Conservation (phyloP, 306 rosid species). For the Medicago lupulina region DNA sequence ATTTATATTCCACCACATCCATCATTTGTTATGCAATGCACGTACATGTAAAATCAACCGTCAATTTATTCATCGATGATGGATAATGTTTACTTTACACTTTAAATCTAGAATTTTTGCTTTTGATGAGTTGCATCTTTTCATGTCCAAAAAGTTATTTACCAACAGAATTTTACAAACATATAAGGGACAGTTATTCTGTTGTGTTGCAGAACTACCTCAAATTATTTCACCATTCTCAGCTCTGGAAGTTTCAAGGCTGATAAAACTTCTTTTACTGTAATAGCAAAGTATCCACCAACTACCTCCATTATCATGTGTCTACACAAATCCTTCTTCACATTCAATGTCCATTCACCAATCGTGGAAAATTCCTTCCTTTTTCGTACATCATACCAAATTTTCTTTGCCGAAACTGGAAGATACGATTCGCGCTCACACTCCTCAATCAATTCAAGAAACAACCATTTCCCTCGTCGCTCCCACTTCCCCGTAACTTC, state of each 20-base stretch:
- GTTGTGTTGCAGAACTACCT: no score
- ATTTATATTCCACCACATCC: no score
- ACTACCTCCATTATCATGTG: constrained; percentile 59
- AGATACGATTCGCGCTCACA: constrained; percentile 15
- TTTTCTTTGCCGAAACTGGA: constrained; percentile 71
- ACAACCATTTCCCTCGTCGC: constrained; percentile 69
- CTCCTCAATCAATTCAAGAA: constrained; percentile 78
- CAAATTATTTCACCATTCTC: constrained; percentile 28
- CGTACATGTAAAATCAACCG: no score
- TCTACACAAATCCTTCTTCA: constrained; percentile 65
- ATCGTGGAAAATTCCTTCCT: constrained; percentile 51
- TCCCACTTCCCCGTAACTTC: constrained; percentile 65
- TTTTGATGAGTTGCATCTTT: no score
- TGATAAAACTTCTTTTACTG: constrained; percentile 46
- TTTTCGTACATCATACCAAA: constrained; percentile 77
- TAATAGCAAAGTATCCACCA: constrained; percentile 49
- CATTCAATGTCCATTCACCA: constrained; percentile 69
- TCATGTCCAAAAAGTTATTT: no score
- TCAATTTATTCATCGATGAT: no score
- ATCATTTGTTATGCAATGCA: no score
- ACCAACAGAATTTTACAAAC: no score
- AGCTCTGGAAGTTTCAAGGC: constrained; percentile 42
- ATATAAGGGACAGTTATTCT: no score
- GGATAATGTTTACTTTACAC: no score
- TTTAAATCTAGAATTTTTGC: no score